Evolutionary conservation across 805 yeast genomes (phyloP).

Genomic region (Grigorovia transvaalensis): DNA sequence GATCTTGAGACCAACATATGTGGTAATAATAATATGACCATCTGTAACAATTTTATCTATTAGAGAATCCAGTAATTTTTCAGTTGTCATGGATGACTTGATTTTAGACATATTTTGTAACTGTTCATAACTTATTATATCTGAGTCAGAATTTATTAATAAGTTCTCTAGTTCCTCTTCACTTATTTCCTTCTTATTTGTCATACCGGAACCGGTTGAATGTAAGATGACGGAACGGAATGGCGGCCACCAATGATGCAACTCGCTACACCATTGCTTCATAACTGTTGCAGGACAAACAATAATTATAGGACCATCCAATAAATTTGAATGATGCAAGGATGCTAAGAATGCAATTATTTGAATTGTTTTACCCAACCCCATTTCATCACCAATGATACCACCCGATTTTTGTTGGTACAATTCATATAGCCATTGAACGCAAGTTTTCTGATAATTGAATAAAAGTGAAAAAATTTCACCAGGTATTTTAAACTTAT

Average conservation of each 20-base stretch:
- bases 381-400: slow-evolving; percentile 97
- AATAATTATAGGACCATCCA: slow-evolving; percentile 68
- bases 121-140: slow-evolving; percentile 36
- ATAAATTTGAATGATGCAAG: slow-evolving; percentile 65
- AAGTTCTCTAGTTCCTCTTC: slow-evolving; percentile 45
- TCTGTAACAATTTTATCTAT: slow-evolving; percentile 44
- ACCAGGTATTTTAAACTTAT: slow-evolving; percentile 71
- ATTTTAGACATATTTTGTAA: slow-evolving; percentile 20
- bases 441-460: slow-evolving; percentile 92
- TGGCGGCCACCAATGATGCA: slow-evolving; percentile 98
- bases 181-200: slow-evolving; percentile 22
- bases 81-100: slow-evolving; percentile 23
- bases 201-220: slow-evolving; percentile 86
- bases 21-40: slow-evolving; percentile 84
- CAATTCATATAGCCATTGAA: slow-evolving; percentile 96
- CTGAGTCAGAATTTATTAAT: slow-evolving; percentile 29
- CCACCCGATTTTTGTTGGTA: slow-evolving; percentile 87
- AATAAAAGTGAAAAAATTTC: slow-evolving; percentile 80
- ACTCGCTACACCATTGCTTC: slow-evolving; percentile 94
- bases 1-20: slow-evolving; percentile 76
- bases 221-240: slow-evolving; percentile 77
- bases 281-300: slow-evolving; percentile 96
- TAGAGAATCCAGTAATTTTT: slow-evolving; percentile 22
- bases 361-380: slow-evolving; percentile 91
- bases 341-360: slow-evolving; percentile 87